phyloP scores from a whole-genome alignment of 139 green algal species.

The Chlamydomonas schloesseri region DNA sequence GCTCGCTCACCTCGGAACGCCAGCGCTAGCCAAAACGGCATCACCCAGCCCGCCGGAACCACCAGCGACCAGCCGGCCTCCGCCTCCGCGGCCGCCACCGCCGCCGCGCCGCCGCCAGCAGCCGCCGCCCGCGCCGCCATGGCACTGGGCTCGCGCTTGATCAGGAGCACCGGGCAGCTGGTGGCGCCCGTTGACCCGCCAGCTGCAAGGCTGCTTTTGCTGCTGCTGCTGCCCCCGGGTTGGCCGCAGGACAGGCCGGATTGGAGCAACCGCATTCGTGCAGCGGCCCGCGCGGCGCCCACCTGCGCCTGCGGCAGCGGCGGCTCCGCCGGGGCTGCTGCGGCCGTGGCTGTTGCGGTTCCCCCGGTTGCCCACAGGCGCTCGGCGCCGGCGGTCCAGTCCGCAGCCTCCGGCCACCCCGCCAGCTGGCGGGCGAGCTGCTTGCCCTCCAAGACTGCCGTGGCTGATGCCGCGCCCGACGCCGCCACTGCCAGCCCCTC shows the following conservation, averaged over 20 bases:
- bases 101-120: background rate
- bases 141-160: background rate
- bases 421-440: slow-evolving; percentile 15
- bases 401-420: slow-evolving; percentile 26
- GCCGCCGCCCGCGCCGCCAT: background rate
- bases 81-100: background rate
- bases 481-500: background rate
- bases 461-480: background rate
- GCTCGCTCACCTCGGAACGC: slow-evolving; percentile 22
- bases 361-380: background rate
- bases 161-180: slow-evolving; percentile 20
- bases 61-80: slow-evolving; percentile 69
- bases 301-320: background rate
- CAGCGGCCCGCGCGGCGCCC: background rate
- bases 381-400: slow-evolving; percentile 15
- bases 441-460: background rate
- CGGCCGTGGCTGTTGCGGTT: no score
- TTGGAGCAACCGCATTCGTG: background rate
- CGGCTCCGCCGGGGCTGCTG: background rate
- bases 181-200: no score
- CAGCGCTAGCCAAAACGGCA: slow-evolving; percentile 62
- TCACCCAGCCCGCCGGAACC: slow-evolving; percentile 63
- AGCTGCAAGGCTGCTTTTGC: background rate
- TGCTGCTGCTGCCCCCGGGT: no score
- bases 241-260: background rate